Evolutionary conservation across 805 yeast genomes (phyloP), one percentile per base, ranked within the genome.

Genomic region (Lachancea dasiensis): DNA sequence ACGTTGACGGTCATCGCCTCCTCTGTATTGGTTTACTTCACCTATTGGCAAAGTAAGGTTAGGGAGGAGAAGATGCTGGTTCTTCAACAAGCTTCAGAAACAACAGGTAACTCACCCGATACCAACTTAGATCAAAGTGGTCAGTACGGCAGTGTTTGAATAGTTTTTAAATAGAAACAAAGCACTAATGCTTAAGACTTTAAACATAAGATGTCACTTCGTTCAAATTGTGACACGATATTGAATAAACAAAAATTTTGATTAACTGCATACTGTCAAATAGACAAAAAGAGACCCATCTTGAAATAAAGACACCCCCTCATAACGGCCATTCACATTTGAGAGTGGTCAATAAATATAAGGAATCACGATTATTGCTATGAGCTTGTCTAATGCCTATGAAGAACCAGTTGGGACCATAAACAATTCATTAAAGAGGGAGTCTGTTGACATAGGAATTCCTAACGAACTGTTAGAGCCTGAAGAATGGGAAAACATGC

Each of bases 1-100:
- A 40, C 54, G 0, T 49, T 73, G 23, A 85, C 94, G 2, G 56
- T 70, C 3, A 9, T 37, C 11, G 17, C 36, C 6, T 27, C 39
- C 6, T 14, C 28, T 11, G 13, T 23, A 13, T 25, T 41, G n/a
- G 20, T 41, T 11, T 11, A 16, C 11, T 41, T 21, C 30, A 27
- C 37, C n/a, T 22, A 15, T 11, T 25, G 21, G n/a, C 34, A 41
- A 15, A 27, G 40, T 25, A 34, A 41, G 11, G 27, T 18, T 23
- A 29, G 44, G n/a, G 34, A 34, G 11, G 31, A 36, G 13, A 26
- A 23, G 36, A 41, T 41, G 18, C 29, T 29, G 17, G 29, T 13
- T 11, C 11, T 38, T 7, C 28, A 31, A 25, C 31, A 25, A 14
- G 8, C 31, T 2, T 23, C 21, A 7, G 21, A 8, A 10, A 21